Base-by-base conservation (phyloP, 345 rosid species). In the Melaleuca quinquenervia region DNA sequence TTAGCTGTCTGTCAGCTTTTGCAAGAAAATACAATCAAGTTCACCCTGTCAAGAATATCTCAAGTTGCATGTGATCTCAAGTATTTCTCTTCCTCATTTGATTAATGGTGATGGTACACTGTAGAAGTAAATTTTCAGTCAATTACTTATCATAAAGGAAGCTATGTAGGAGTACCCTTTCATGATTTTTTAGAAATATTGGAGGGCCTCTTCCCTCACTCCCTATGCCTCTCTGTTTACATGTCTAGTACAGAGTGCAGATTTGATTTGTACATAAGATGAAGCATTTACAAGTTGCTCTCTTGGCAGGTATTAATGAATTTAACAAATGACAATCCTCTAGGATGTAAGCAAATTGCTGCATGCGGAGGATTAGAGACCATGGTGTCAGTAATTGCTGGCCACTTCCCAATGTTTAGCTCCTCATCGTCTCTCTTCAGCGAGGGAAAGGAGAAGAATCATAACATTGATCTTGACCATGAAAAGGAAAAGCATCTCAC, bases 261-360 rank as follows among this genome's bases (percentile, higher is more conserved):
- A 49, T 58, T 26, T 84, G 51, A 58, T 48, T 80, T 82, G 27
- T 87, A n/a, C 70, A 70, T 51, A 83, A 20, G 45, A 49, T 45
- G 54, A 36, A 50, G 22, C 51, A 82, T 49, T 84, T 53, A 58
- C 8, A 7, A 6, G 24, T 84, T 82, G 11, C 32, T 84, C 48
- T 24, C 21, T 70, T 86, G 86, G 87, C 94, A 97, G 99, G 98
- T 96, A 83, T 90, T 97, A 85, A 96, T 97, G 96, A 97, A 97
- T 90, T 89, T 96, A 87, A 96, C 99, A 27, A 97, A 97, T 90
- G 99, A 95, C 82, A 96, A 97, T 80, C 91, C 97, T 80, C 87
- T 90, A 58, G 98, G 98, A 76, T 97, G 99, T 91, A 93, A 87
- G 88, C 95, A 96, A 94, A 91, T 97, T 89, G 98, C 96, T 89